These are phyloP conservation scores for Prunus yedoensis DNA, from an alignment of 331 rosid genomes.

Conservation along the genomic window DNA sequence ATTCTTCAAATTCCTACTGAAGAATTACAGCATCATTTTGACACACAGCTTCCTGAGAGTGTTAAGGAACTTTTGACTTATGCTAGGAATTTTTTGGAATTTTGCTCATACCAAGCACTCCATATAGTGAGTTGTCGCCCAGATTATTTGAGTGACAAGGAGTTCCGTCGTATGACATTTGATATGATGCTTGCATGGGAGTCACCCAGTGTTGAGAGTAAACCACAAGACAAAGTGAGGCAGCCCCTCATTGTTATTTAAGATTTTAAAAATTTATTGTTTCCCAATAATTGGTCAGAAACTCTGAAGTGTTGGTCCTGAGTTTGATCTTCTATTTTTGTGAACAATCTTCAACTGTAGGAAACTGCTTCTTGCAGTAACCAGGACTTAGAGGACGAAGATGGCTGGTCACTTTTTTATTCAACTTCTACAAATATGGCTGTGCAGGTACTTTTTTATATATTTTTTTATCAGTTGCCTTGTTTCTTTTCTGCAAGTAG, in stretches of 20 bases:
- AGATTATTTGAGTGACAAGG: conserved; percentile 57
- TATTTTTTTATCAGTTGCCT: neutral
- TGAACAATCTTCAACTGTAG: conserved; percentile 43
- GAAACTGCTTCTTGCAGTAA: conserved; percentile 40
- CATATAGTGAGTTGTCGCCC: conserved; percentile 33
- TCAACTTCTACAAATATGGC: conserved; percentile 82
- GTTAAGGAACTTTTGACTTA: conserved; percentile 62
- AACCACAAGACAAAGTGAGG: conserved; percentile 50
- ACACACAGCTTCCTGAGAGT: conserved; percentile 59
- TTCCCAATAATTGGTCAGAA: conserved; percentile 1
- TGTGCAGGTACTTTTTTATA: conserved; percentile 57
- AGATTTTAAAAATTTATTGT: conserved; percentile 1
- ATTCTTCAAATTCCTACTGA: conserved; percentile 58
- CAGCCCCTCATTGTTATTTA: conserved; percentile 21
- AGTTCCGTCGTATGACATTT: conserved; percentile 63
- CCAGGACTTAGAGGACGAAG: conserved; percentile 54
- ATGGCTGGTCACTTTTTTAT: conserved; percentile 78
- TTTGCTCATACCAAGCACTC: conserved; percentile 71
- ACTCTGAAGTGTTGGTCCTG: neutral
- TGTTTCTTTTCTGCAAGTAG: conserved; percentile 15
- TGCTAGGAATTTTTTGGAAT: conserved; percentile 71
- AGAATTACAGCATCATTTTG: conserved; percentile 67
- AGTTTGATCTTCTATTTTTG: neutral
- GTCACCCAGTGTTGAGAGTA: conserved; percentile 54
- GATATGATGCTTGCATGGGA: conserved; percentile 99